Percentiles rank a stretch among this genome's conserved stretches.
Conservation (phyloP, 148 eudicot species). For the Chenopodium album region DNA sequence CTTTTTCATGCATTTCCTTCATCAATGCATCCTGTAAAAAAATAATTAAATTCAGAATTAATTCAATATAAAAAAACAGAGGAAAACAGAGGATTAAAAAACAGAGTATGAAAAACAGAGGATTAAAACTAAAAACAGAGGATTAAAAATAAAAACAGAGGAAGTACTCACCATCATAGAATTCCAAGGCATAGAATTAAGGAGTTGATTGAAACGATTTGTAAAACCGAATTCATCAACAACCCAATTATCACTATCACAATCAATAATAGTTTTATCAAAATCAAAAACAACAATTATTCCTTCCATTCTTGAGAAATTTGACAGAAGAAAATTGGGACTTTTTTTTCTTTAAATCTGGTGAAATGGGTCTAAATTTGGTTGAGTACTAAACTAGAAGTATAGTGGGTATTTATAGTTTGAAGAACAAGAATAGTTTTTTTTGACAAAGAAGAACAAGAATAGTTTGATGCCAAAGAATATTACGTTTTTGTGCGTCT, state of each 20-base stretch:
- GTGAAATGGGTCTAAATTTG: neutral
- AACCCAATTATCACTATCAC: constrained; percentile 81
- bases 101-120: neutral
- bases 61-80: neutral
- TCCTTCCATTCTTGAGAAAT: constrained; percentile 37
- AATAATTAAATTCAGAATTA: neutral
- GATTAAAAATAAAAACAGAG: neutral
- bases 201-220: constrained; percentile 64
- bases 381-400: neutral
- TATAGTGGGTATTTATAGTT: constrained; percentile 26
- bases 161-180: constrained; percentile 54
- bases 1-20: constrained; percentile 67
- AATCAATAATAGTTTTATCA: constrained; percentile 70
- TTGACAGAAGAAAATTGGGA: neutral
- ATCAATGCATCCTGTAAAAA: constrained; percentile 65
- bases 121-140: neutral
- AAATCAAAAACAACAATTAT: constrained; percentile 73
- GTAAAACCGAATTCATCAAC: constrained; percentile 71
- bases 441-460: neutral
- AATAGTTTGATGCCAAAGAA: constrained; percentile 34
- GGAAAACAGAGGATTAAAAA: neutral
- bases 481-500: constrained; percentile 15
- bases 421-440: neutral
- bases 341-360: neutral
- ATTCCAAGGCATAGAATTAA: constrained; percentile 80